Conservation (phyloP, 2,329 filamentous ascomycete species). For the Elsinoe perseae region DNA sequence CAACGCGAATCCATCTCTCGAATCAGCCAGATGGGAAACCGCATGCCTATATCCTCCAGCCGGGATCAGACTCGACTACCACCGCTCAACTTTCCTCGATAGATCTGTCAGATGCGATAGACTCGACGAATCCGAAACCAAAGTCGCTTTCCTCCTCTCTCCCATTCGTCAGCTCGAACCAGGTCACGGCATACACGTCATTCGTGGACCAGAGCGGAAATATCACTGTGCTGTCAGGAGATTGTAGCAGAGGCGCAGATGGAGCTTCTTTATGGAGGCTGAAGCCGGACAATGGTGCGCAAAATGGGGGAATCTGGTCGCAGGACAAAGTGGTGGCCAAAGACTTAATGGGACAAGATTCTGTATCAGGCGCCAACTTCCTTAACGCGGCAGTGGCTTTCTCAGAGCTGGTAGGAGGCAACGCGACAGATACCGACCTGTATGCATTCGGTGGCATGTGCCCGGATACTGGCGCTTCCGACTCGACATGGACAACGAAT, state of each 20-base stretch:
- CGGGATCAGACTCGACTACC: constrained; percentile 40
- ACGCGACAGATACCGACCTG: constrained; percentile 47
- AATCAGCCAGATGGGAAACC: constrained; percentile 33
- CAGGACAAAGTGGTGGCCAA: constrained; percentile 34
- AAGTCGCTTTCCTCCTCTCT: constrained; percentile 49
- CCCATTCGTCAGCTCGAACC: constrained; percentile 53
- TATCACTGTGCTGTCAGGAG: constrained; percentile 65
- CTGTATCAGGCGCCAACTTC: constrained; percentile 45
- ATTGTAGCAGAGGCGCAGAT: constrained; percentile 52
- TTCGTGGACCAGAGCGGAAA: constrained; percentile 60
- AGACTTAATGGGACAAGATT: constrained; percentile 25
- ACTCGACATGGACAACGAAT: constrained; percentile 54
- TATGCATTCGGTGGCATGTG: constrained; percentile 93
- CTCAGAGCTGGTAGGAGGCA: constrained; percentile 51
- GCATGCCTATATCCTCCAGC: constrained; percentile 62
- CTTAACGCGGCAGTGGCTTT: constrained; percentile 59
- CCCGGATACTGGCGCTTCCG: constrained; percentile 41
- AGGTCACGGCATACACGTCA: constrained; percentile 56
- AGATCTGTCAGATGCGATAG: constrained; percentile 55
- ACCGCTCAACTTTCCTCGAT: constrained; percentile 54
- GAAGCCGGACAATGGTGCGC: constrained; percentile 38
- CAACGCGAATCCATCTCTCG: constrained; percentile 60
- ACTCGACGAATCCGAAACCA: constrained; percentile 48
- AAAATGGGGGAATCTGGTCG: constrained; percentile 48
- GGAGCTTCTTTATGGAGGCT: constrained; percentile 62